Base-by-base conservation (phyloP, 2,329 filamentous ascomycete genomes). In the Fusarium cicatricum region DNA sequence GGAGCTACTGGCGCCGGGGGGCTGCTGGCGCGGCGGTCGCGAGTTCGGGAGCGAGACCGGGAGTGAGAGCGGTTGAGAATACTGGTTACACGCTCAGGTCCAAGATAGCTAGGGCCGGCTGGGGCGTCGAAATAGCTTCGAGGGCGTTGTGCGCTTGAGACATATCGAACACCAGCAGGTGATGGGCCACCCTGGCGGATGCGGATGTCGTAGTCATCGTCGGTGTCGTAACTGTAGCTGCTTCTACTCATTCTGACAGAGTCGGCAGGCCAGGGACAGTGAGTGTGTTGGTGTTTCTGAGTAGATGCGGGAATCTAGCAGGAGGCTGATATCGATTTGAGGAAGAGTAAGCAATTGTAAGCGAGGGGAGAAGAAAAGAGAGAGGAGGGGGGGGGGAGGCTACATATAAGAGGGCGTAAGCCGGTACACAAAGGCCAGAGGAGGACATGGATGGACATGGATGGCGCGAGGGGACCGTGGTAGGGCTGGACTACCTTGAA, bases 131-230 rank as follows among this genome's bases (percentile, higher is more conserved):
- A 79, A 58, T 74, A 77, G 33, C 57, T 59, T 36, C 74, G 75
- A 16, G 74, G 73, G 31, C 72, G 75, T 11, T 72, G 70, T 2
- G 74, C 74, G 32, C 74, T 71, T 29, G 78, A 74, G 29, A 84
- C 79, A 64, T 82, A 84, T 53, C 80, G 76, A 10, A 79, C 73
- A 39, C 77, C 71, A 11, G 67, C 71, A 4, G 76, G 74, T 21
- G 77, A 76, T n/a, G 72, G 75, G 4, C 70, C 73, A 32, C 74
- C 75, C 21, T 76, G 77, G 46, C 75, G 75, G 56, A 83, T 70
- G 38, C 74, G 81, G 62, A 85, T 77, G 64, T 86, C 80, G 44
- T 84, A 66, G 40, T 86, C 84, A 26, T 85, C 83, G 29, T 85
- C 82, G 60, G 82, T 78, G 50, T 80, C 77, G 64, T 79, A 82